Evolutionary conservation across 306 rosid genomes (phyloP).

Genomic region (Cercis canadensis): DNA sequence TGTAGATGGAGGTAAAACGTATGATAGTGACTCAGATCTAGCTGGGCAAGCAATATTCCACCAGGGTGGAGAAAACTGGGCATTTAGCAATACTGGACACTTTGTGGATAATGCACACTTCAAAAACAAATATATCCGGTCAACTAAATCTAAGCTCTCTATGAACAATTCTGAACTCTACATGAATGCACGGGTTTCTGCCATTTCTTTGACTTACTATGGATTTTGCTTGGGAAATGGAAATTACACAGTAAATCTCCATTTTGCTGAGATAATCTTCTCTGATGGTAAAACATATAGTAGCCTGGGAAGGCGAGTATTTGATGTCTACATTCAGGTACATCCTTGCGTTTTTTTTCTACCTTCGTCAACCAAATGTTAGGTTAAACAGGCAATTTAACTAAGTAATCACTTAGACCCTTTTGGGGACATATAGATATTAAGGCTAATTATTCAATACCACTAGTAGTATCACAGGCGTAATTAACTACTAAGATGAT

Average conservation of each 20-base stretch:
- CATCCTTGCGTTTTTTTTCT: background rate
- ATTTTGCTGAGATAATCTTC: slow-evolving; percentile 42
- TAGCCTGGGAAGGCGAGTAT: slow-evolving; percentile 42
- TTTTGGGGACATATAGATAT: too few relatives aligned
- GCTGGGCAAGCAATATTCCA: slow-evolving; percentile 29
- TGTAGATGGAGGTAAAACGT: slow-evolving; percentile 22
- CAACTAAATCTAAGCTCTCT: slow-evolving; percentile 34
- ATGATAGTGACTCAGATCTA: slow-evolving; percentile 22
- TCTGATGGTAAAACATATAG: background rate
- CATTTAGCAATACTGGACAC: slow-evolving; percentile 46
- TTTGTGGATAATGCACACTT: too few relatives aligned
- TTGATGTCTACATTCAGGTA: slow-evolving; percentile 46
- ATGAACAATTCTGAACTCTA: slow-evolving; percentile 41
- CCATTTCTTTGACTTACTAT: slow-evolving; percentile 53
- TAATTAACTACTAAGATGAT: too few relatives aligned
- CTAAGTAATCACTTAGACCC: too few relatives aligned
- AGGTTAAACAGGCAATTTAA: too few relatives aligned
- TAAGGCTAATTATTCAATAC: too few relatives aligned
- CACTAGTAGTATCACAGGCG: too few relatives aligned
- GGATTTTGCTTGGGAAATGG: slow-evolving; percentile 46
- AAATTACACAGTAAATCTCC: slow-evolving; percentile 35
- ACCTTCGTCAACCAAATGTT: background rate
- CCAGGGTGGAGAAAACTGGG: slow-evolving; percentile 44
- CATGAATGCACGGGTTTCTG: slow-evolving; percentile 54
- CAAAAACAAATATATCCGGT: background rate